Evolutionary conservation across 2,329 filamentous ascomycete genomes (phyloP).

Genomic region (Lasiodiplodia sp.): DNA sequence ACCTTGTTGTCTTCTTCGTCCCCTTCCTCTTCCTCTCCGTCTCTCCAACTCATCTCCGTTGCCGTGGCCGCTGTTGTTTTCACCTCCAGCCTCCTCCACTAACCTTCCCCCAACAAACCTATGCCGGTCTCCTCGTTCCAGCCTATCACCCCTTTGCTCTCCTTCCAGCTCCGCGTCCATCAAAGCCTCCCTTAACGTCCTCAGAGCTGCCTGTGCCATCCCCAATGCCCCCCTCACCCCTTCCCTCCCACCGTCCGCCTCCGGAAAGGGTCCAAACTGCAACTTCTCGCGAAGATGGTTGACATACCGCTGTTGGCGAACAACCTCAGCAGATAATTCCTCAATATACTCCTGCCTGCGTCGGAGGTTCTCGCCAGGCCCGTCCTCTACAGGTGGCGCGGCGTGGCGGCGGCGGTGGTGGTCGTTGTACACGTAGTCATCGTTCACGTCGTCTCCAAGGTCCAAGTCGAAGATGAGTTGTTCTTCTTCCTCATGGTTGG

Average conservation of each 20-base stretch:
- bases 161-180: not conserved
- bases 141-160: not conserved
- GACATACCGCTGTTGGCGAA: constrained; percentile 12
- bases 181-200: not conserved
- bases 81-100: not conserved
- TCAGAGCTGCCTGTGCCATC: not conserved
- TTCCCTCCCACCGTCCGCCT: not conserved
- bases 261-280: not conserved
- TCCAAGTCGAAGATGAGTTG: constrained; percentile 13
- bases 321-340: not conserved
- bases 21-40: not conserved
- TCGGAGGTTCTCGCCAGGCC: not conserved
- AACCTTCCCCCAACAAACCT: too few relatives aligned
- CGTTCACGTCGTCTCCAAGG: not conserved
- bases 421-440: not conserved
- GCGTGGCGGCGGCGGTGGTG: not conserved
- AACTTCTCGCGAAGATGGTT: not conserved
- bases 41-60: not conserved
- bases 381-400: not conserved
- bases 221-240: not conserved
- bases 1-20: not conserved
- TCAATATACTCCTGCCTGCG: not conserved
- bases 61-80: not conserved
- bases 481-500: not conserved
- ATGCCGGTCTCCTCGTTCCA: not conserved